Evolutionary conservation across 1,284 basidiomycete species (phyloP).

Genomic region (Jaminaea rosea): DNA sequence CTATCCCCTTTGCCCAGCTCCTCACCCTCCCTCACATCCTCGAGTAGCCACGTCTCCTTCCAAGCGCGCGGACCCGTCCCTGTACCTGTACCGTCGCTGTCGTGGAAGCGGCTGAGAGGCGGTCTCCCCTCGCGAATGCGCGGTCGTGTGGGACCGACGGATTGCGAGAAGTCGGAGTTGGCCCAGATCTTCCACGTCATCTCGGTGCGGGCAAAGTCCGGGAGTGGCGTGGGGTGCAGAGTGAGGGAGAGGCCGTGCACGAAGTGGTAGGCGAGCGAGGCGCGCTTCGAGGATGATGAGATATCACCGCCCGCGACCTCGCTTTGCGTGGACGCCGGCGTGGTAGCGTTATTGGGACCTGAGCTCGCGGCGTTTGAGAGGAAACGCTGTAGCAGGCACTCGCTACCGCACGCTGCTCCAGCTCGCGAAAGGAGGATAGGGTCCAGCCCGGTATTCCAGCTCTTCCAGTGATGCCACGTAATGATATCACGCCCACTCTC

Average conservation of each 20-base stretch:
- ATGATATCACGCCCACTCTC: slow-evolving; percentile 2
- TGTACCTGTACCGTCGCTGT: neutral
- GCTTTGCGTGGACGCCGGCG: too few relatives aligned
- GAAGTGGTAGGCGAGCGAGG: neutral
- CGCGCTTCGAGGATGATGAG: neutral
- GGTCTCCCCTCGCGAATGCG: neutral
- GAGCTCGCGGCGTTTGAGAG: neutral
- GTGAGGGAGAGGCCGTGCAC: slow-evolving; percentile 1
- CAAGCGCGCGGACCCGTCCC: neutral
- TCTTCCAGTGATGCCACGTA: slow-evolving; percentile 3
- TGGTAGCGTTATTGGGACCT: neutral
- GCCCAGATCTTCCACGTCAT: neutral
- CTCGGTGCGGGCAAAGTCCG: neutral
- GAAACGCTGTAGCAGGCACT: neutral
- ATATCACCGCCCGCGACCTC: too few relatives aligned
- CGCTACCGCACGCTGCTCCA: neutral
- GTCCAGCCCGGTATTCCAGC: slow-evolving; percentile 1
- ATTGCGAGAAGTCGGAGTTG: slow-evolving; percentile 1
- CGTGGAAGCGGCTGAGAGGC: neutral
- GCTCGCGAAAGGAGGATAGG: neutral
- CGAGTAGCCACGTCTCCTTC: neutral
- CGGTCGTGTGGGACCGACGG: neutral
- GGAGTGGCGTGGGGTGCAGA: neutral
- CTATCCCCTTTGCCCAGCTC: neutral
- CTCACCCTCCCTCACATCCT: neutral